Percentiles rank a stretch among this genome's conserved stretches.
Evolutionary conservation across 345 rosid genomes (phyloP).

Genomic region (Arabis hirsuta): DNA sequence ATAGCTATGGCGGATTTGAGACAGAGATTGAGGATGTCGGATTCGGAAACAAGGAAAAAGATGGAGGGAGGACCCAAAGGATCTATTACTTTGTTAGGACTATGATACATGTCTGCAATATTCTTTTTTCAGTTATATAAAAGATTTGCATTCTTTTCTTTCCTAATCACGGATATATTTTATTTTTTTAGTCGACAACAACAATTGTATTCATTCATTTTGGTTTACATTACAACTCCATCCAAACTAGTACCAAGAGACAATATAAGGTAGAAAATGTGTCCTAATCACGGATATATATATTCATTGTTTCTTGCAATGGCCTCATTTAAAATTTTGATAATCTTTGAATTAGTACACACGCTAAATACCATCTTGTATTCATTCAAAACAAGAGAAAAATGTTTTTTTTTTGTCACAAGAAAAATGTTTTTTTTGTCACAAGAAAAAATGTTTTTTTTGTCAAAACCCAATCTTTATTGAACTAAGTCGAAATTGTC

Average conservation of each 20-base stretch:
- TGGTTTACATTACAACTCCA: no score
- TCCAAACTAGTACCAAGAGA: no score
- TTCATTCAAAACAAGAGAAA: no score
- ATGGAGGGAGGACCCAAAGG: conserved; percentile 34
- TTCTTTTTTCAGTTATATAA: conserved; percentile 13
- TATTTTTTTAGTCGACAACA: no score
- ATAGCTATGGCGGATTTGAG: conserved; percentile 37
- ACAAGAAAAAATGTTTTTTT: no score
- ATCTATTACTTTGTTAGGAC: conserved; percentile 36
- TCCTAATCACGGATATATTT: neutral
- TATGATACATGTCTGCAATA: conserved; percentile 35
- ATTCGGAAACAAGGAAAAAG: neutral
- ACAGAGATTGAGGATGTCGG: conserved; percentile 38
- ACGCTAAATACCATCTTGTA: neutral
- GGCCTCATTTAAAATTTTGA: neutral
- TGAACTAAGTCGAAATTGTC: no score
- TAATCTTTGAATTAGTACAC: conserved; percentile 24
- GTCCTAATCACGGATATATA: neutral
- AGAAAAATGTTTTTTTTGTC: no score
- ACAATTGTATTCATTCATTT: no score
- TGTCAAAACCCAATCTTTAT: no score
- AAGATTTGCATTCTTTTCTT: neutral
- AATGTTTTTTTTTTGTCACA: no score
- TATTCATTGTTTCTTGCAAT: conserved; percentile 6
- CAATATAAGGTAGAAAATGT: no score